A percentile compares a stretch with the other conserved stretches of the same genome.
phyloP scores from a whole-genome alignment of 306 rosid genomes.

The Purshia tridentata region DNA sequence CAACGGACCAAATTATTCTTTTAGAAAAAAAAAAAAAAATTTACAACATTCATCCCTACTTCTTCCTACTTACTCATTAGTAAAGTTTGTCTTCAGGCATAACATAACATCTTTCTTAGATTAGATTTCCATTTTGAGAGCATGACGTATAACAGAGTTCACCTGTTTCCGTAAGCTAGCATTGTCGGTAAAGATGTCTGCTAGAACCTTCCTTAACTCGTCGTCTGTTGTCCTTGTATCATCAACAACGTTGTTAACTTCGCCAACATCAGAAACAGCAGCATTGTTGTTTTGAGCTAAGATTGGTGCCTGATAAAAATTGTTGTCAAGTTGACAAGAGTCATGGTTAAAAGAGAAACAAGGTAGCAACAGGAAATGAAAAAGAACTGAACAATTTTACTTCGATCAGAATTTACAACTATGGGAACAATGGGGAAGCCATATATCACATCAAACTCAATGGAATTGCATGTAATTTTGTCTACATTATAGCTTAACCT shows the following conservation, averaged over 20 bases:
- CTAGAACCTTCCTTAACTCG: conserved; percentile 62
- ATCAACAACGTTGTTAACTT: conserved; percentile 31
- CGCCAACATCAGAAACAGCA: conserved; percentile 37
- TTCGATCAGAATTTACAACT: no score
- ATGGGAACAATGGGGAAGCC: not conserved
- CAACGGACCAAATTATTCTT: conserved; percentile 11
- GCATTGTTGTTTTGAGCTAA: conserved; percentile 44
- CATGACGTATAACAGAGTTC: conserved; percentile 41
- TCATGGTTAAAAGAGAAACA: not conserved
- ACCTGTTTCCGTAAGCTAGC: conserved; percentile 86
- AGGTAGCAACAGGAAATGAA: not conserved
- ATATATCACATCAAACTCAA: no score
- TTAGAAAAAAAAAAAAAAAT: not conserved
- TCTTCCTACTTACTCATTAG: conserved; percentile 41
- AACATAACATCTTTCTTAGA: conserved; percentile 39
- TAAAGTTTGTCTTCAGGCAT: conserved; percentile 35
- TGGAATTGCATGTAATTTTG: no score
- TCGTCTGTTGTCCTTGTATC: conserved; percentile 39
- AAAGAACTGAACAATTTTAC: no score
- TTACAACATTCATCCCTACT: conserved; percentile 37
- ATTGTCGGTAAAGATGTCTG: conserved; percentile 62
- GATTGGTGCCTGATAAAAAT: conserved; percentile 59
- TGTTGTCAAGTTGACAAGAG: not conserved
- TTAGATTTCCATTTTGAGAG: conserved; percentile 43
- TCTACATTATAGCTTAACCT: no score